Conservation (phyloP, 768 basidiomycete species). For the Amanita fuliginea region DNA sequence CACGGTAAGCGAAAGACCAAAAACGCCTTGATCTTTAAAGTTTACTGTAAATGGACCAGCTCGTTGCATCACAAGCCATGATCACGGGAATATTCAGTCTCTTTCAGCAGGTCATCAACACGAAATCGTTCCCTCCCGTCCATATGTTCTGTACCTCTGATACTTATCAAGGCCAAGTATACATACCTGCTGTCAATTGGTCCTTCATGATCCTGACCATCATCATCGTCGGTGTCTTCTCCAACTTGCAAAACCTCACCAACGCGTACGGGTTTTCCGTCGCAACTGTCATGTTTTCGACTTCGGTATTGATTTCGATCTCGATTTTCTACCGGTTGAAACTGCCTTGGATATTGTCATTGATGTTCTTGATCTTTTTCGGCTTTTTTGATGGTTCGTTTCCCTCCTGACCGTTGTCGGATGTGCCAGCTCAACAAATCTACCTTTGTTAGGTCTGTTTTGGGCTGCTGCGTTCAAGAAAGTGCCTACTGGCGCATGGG, state of each 20-base stretch:
- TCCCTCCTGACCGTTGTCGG: too few relatives aligned
- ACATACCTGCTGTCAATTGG: conserved; percentile 57
- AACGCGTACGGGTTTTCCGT: conserved; percentile 59
- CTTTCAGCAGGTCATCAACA: conserved; percentile 54
- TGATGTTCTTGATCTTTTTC: conserved; percentile 39
- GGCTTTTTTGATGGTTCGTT: conserved; percentile 54
- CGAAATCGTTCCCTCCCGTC: conserved; percentile 46
- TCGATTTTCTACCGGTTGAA: conserved; percentile 50
- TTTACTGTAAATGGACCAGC: conserved; percentile 17
- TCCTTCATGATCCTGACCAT: conserved; percentile 40
- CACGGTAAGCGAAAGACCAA: conserved; percentile 36
- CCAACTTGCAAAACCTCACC: conserved; percentile 37
- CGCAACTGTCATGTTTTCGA: conserved; percentile 55
- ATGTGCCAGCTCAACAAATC: too few relatives aligned
- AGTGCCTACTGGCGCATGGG: conserved; percentile 57
- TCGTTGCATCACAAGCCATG: conserved; percentile 57
- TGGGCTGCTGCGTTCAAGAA: conserved; percentile 56
- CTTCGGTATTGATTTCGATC: conserved; percentile 41
- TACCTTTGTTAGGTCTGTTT: conserved; percentile 28
- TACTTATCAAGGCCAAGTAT: conserved; percentile 51
- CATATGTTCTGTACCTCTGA: conserved; percentile 52
- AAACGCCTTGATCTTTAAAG: too few relatives aligned
- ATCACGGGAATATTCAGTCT: conserved; percentile 59
- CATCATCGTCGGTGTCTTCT: conserved; percentile 45
- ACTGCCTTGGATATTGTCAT: conserved; percentile 28